A percentile compares a stretch with the other conserved stretches of the same genome.
Evolutionary conservation across 1,284 basidiomycete species (phyloP).

Genomic region (Leucoagaricus sp.): DNA sequence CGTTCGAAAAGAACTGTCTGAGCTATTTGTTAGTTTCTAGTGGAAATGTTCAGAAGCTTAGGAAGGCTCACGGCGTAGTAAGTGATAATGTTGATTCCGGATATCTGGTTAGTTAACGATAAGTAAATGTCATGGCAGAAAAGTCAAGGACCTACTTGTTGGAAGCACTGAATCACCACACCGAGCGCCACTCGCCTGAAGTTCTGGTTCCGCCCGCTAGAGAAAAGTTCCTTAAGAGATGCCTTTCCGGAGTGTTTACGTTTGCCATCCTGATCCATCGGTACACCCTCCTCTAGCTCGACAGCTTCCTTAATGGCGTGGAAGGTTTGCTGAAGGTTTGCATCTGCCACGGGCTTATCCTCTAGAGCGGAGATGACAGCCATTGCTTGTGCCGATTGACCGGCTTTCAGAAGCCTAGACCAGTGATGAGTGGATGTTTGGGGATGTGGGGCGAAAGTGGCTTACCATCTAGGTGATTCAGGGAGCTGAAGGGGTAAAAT

Average conservation of each 20-base stretch:
- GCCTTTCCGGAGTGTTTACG: constrained; percentile 23
- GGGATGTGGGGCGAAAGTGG: background rate
- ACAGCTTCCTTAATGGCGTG: constrained; percentile 57
- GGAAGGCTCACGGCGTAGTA: constrained; percentile 48
- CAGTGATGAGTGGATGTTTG: background rate
- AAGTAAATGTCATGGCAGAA: constrained; percentile 45
- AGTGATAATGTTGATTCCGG: constrained; percentile 49
- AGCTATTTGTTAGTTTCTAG: background rate
- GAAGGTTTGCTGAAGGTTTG: constrained; percentile 54
- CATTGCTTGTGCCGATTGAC: constrained; percentile 60
- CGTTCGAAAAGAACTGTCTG: constrained; percentile 62
- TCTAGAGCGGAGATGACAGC: constrained; percentile 66
- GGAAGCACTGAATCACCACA: constrained; percentile 66
- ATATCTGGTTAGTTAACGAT: constrained; percentile 24
- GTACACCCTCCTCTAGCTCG: constrained; percentile 34
- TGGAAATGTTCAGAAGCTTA: background rate
- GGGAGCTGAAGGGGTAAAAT: constrained; percentile 44
- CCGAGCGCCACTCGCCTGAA: constrained; percentile 61
- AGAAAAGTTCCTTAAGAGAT: constrained; percentile 54
- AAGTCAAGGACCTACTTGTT: constrained; percentile 50
- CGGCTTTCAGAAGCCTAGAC: constrained; percentile 57
- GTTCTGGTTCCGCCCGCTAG: constrained; percentile 62
- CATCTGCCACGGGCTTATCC: constrained; percentile 52
- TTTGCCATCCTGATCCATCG: constrained; percentile 13
- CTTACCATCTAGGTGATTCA: constrained; percentile 66